Conservation (phyloP, 768 basidiomycete species). For the Dioszegia crocea region DNA sequence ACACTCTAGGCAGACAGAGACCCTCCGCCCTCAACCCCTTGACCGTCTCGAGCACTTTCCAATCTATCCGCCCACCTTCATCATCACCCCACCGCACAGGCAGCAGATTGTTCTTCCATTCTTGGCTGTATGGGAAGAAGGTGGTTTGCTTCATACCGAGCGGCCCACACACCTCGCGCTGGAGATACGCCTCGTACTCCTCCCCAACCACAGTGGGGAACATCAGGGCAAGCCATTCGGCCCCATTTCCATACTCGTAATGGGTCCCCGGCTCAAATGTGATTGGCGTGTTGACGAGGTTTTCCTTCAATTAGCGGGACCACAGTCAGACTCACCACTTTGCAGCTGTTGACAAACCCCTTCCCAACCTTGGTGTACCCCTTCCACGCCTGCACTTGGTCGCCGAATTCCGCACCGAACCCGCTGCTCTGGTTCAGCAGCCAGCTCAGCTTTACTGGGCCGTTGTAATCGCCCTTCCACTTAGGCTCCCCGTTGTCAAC, state of each 20-base stretch:
- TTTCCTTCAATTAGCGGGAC: slow-evolving; percentile 18
- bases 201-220: slow-evolving; percentile 16
- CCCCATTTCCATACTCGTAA: slow-evolving; percentile 41
- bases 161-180: slow-evolving; percentile 23
- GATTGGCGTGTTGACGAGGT: slow-evolving; percentile 39
- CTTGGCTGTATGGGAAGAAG: slow-evolving; percentile 31
- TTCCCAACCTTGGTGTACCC: slow-evolving; percentile 16
- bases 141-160: slow-evolving; percentile 32
- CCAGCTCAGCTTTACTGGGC: slow-evolving; percentile 23
- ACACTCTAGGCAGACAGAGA: slow-evolving; percentile 38
- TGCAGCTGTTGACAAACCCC: slow-evolving; percentile 42
- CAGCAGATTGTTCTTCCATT: slow-evolving; percentile 20
- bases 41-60: slow-evolving; percentile 17
- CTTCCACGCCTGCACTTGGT: slow-evolving; percentile 30
- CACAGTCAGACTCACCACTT: slow-evolving; percentile 18
- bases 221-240: slow-evolving; percentile 36
- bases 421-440: slow-evolving; percentile 41
- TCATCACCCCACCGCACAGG: slow-evolving; percentile 19
- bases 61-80: slow-evolving; percentile 7
- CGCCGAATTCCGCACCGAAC: slow-evolving; percentile 37
- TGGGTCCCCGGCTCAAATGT: slow-evolving; percentile 23
- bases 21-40: slow-evolving; percentile 8
- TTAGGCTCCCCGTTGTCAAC: slow-evolving; percentile 18
- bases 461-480: slow-evolving; percentile 5
- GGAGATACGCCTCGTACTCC: slow-evolving; percentile 30